Evolutionary conservation across 2,329 filamentous ascomycete genomes (phyloP).

Genomic region (Xylariaceae sp.): DNA sequence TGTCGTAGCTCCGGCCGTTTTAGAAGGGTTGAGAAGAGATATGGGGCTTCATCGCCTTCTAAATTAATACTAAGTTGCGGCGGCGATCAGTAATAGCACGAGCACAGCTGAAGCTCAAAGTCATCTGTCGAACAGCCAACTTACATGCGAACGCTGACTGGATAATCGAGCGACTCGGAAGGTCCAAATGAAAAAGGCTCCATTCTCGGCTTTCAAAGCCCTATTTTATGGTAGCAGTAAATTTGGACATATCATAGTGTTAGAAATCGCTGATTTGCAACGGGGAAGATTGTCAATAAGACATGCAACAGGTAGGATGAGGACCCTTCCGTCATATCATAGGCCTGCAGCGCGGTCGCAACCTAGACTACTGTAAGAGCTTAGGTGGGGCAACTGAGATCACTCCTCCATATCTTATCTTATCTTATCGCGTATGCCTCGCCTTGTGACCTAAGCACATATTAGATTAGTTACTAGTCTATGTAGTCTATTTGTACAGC

Average conservation of each 20-base stretch:
- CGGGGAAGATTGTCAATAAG: neutral
- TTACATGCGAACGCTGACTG: constrained; percentile 71
- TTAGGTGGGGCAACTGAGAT: constrained; percentile 17
- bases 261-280: neutral
- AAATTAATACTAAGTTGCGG: constrained; percentile 52
- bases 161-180: constrained; percentile 81
- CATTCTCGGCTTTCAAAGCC: constrained; percentile 58
- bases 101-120: neutral
- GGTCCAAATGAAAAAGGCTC: constrained; percentile 96
- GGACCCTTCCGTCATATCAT: too few relatives aligned
- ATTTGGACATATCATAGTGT: constrained; percentile 5
- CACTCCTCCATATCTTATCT: neutral
- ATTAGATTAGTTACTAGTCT: too few relatives aligned
- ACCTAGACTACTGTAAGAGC: constrained; percentile 5
- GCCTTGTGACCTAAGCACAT: too few relatives aligned
- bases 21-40: constrained; percentile 79
- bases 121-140: constrained; percentile 29
- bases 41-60: constrained; percentile 78
- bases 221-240: constrained; percentile 11
- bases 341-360: neutral
- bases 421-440: neutral
- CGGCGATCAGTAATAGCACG: constrained; percentile 8
- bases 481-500: too few relatives aligned
- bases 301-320: too few relatives aligned
- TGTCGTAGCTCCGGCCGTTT: constrained; percentile 82